Percentiles rank a stretch among this genome's conserved stretches.
These are phyloP conservation scores for Spirogloea muscicola DNA, from an alignment of 139 green algal species.

Conservation along the genomic window DNA sequence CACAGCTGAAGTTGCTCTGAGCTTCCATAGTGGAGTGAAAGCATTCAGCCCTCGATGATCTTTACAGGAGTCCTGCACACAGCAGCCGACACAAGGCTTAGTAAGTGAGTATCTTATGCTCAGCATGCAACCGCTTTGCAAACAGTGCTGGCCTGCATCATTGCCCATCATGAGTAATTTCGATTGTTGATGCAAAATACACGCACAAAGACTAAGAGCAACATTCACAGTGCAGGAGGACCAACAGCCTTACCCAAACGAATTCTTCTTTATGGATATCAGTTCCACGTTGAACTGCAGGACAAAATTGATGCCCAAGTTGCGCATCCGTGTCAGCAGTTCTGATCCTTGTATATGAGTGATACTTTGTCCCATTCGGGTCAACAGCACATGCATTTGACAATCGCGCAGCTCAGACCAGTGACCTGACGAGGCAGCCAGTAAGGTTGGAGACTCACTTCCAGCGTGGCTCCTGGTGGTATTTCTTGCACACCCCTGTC, in stretches of 20 bases:
- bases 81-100: background rate
- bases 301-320: too few relatives aligned
- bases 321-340: too few relatives aligned
- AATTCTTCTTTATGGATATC: constrained; percentile 41
- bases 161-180: too few relatives aligned
- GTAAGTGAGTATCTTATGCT: too few relatives aligned
- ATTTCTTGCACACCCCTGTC: constrained; percentile 38
- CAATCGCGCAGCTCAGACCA: too few relatives aligned
- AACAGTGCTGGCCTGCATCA: too few relatives aligned
- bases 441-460: constrained; percentile 7
- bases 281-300: constrained; percentile 44
- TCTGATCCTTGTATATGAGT: too few relatives aligned
- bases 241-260: constrained; percentile 23
- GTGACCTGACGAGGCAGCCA: constrained; percentile 4
- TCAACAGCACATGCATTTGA: too few relatives aligned
- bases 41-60: constrained; percentile 20
- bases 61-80: constrained; percentile 27
- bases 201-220: background rate
- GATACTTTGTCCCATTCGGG: too few relatives aligned
- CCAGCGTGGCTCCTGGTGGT: constrained; percentile 28
- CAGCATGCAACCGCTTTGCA: too few relatives aligned
- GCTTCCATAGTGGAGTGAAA: background rate
- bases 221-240: background rate
- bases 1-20: too few relatives aligned
- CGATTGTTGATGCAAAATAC: background rate